Percentiles rank a stretch among this genome's conserved stretches.
Conservation (phyloP, 2,329 filamentous ascomycete genomes). For the Epichloe hybrida region DNA sequence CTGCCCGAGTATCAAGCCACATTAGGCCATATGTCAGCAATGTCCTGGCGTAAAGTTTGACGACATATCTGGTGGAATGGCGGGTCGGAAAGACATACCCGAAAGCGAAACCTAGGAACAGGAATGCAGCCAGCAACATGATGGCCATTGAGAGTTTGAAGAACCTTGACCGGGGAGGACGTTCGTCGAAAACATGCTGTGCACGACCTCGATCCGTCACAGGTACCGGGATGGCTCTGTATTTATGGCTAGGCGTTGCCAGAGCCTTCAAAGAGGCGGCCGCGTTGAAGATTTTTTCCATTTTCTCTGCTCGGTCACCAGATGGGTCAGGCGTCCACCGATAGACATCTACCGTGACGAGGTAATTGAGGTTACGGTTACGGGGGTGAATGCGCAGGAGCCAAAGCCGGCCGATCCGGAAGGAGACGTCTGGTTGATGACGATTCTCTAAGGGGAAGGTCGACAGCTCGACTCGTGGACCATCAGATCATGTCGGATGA, state of each 20-base stretch:
- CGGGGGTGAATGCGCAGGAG: neutral
- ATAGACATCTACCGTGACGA: neutral
- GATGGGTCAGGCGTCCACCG: neutral
- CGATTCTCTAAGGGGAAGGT: neutral
- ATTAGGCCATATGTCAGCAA: neutral
- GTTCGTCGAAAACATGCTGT: neutral
- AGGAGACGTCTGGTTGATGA: neutral
- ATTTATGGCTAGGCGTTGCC: conserved; percentile 13
- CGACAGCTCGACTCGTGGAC: neutral
- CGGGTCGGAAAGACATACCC: conserved; percentile 4
- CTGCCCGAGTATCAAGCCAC: neutral
- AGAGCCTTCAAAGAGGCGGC: conserved; percentile 8
- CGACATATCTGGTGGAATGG: neutral
- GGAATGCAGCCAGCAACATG: conserved; percentile 6
- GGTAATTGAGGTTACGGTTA: no score
- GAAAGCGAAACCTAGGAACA: conserved; percentile 8
- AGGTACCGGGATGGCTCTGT: conserved; percentile 15
- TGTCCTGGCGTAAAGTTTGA: neutral
- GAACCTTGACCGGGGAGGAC: conserved; percentile 4
- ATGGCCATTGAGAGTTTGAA: conserved; percentile 8
- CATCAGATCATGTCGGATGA: neutral
- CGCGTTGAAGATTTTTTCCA: conserved; percentile 3
- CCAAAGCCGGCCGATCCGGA: neutral
- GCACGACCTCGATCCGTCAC: neutral
- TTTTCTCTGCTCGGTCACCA: neutral